phyloP scores from a whole-genome alignment of 1,139 yeast genomes.

The Geotrichum reessii region DNA sequence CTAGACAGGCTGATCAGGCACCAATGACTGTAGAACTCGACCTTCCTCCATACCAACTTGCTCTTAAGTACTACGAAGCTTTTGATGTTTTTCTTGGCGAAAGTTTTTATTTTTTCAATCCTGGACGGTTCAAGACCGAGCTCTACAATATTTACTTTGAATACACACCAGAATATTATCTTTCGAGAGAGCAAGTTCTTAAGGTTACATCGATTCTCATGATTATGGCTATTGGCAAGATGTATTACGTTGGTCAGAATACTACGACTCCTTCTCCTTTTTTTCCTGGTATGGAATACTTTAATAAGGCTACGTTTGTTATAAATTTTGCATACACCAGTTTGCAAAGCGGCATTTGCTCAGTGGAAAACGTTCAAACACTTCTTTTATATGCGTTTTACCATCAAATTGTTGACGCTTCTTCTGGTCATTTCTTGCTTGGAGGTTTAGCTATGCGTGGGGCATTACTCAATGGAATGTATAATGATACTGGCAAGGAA shows the following conservation, averaged over 20 bases:
- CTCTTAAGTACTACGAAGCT: slow-evolving; percentile 66
- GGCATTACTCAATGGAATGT: slow-evolving; percentile 72
- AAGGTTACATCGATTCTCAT: slow-evolving; percentile 66
- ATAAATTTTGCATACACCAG: slow-evolving; percentile 24
- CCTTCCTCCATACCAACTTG: slow-evolving; percentile 71
- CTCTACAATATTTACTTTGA: slow-evolving; percentile 21
- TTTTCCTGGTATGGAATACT: slow-evolving; percentile 24
- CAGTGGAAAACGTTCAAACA: slow-evolving; percentile 58
- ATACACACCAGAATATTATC: slow-evolving; percentile 7
- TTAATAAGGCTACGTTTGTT: slow-evolving; percentile 23
- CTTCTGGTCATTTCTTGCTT: slow-evolving; percentile 74
- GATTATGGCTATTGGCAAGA: slow-evolving; percentile 78
- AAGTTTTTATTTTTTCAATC: slow-evolving; percentile 80
- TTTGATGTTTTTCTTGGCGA: slow-evolving; percentile 78
- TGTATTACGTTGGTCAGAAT: slow-evolving; percentile 42
- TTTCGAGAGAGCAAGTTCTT: slow-evolving; percentile 20
- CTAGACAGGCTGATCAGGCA: slow-evolving; percentile 2
- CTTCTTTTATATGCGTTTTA: slow-evolving; percentile 71
- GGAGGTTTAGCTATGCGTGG: slow-evolving; percentile 75
- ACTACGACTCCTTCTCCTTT: neutral
- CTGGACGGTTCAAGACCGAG: slow-evolving; percentile 41
- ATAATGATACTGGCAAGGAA: slow-evolving; percentile 33
- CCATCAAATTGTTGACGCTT: slow-evolving; percentile 79
- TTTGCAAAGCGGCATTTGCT: slow-evolving; percentile 22
- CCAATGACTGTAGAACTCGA: slow-evolving; percentile 39